These are phyloP conservation scores for Umbelopsis sp. DNA, from an alignment of 192 early-diverging fungal species.

Conservation along the genomic window DNA sequence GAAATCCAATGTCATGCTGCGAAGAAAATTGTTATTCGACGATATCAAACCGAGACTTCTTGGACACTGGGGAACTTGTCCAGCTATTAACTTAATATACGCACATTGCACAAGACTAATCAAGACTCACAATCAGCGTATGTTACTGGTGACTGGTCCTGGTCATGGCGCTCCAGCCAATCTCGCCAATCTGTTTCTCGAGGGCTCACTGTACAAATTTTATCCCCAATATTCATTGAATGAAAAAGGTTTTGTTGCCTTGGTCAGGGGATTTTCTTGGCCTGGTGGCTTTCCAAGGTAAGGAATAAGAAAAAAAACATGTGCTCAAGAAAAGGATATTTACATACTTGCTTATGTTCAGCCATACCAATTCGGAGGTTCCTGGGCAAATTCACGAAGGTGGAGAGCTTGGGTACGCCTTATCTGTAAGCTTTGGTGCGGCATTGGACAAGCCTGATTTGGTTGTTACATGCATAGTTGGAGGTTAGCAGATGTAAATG, in stretches of 20 bases:
- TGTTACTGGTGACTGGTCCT: slow-evolving; percentile 48
- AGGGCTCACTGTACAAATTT: slow-evolving; percentile 44
- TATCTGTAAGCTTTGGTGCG: slow-evolving; percentile 47
- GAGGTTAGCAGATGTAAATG: slow-evolving; percentile 17
- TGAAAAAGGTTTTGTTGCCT: slow-evolving; percentile 25
- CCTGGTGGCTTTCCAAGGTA: slow-evolving; percentile 45
- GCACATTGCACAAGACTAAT: slow-evolving; percentile 46
- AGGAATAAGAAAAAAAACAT: background rate
- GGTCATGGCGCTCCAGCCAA: slow-evolving; percentile 48
- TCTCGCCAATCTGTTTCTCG: slow-evolving; percentile 44
- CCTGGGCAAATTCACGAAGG: slow-evolving; percentile 51
- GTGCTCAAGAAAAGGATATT: background rate
- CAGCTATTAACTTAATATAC: slow-evolving; percentile 45
- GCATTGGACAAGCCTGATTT: slow-evolving; percentile 49
- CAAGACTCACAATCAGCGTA: slow-evolving; percentile 37
- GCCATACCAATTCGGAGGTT: slow-evolving; percentile 44
- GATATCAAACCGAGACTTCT: slow-evolving; percentile 46
- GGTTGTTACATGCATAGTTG: slow-evolving; percentile 51
- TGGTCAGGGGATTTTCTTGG: slow-evolving; percentile 43
- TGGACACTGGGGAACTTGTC: slow-evolving; percentile 51
- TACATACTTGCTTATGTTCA: background rate
- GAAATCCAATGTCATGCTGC: slow-evolving; percentile 34
- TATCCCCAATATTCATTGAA: slow-evolving; percentile 34
- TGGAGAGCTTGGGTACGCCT: slow-evolving; percentile 47
- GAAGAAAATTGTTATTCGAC: slow-evolving; percentile 22